Conservation (phyloP, 78 protist species). For the Reticulomyxa filosa region DNA sequence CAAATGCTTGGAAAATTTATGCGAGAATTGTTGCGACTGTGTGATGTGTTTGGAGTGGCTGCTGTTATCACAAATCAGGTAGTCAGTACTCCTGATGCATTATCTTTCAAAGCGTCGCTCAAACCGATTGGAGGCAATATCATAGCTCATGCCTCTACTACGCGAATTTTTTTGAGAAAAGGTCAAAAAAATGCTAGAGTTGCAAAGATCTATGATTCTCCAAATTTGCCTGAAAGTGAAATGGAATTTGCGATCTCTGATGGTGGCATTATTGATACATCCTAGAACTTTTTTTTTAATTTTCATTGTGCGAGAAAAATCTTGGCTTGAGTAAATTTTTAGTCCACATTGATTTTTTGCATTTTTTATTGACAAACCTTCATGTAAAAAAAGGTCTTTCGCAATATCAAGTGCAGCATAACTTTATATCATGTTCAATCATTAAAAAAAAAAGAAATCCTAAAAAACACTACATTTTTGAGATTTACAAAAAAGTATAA, state of each 20-base stretch:
- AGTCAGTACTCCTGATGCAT: neutral
- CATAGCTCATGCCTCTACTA: constrained; percentile 97
- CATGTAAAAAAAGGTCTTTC: too few species aligned
- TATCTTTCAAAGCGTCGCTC: constrained; percentile 17
- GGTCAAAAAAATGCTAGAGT: constrained; percentile 89
- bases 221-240: constrained; percentile 57
- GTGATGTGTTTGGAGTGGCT: constrained; percentile 93
- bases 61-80: constrained; percentile 90
- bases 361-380: too few species aligned
- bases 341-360: too few species aligned
- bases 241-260: neutral
- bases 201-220: constrained; percentile 89
- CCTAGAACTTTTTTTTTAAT: too few species aligned
- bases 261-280: constrained; percentile 22
- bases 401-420: too few species aligned
- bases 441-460: too few species aligned
- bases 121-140: constrained; percentile 98
- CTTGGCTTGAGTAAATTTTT: too few species aligned
- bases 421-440: too few species aligned
- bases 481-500: too few species aligned
- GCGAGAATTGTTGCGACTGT: constrained; percentile 64
- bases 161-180: constrained; percentile 68
- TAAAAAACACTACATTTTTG: too few species aligned
- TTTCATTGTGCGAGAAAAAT: too few species aligned
- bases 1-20: constrained; percentile 81